Base-by-base conservation (phyloP, 805 yeast species). In the Clavispora asparagi region DNA sequence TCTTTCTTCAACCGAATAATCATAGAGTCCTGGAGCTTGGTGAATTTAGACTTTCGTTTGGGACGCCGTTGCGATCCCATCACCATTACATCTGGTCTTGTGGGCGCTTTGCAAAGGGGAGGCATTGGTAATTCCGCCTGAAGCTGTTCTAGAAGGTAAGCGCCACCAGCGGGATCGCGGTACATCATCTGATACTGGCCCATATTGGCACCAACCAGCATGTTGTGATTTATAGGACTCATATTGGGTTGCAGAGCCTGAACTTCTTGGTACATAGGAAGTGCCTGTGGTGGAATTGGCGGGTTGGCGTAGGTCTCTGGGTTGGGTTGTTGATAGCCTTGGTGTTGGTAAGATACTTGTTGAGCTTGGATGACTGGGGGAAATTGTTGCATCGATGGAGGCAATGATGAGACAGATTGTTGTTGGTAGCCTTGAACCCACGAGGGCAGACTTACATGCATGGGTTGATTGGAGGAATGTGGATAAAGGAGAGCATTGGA, bases 21-120 rank as follows among this genome's bases (percentile, higher is more conserved):
- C 64, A 81, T 52, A 3, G 74, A 77, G 61, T 85, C 94, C 60
- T 85, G 92, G 48, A 78, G 82, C 50, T 75, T 70, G 25, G 85
- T 70, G 61, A 83, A 85, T 59, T 86, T 85, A n/a, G 88, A 81
- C 55, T 76, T 79, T 43, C 88, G 70, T 53, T 77, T 77, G 8
- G 78, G 68, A 30, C 86, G 66, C 47, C 78, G 79, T 36, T 75
- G 73, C 6, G 69, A 66, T 27, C 67, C 62, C 23, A 72, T 69
- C 40, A 65, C 62, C 29, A 69, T 56, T 6, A 76, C 65, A 23
- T 72, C 74, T 0, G 77, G 76, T 31, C 76, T 65, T 1, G 72
- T 61, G 5, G 74, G 68, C 0, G 71, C 69, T 19, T 68, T 60
- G 2, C 69, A 52, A 26, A 79, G 59, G 1, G 83, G 84, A 1